Evolutionary conservation across 441 rosid genomes (phyloP).

Genomic region (Breynia disticha): DNA sequence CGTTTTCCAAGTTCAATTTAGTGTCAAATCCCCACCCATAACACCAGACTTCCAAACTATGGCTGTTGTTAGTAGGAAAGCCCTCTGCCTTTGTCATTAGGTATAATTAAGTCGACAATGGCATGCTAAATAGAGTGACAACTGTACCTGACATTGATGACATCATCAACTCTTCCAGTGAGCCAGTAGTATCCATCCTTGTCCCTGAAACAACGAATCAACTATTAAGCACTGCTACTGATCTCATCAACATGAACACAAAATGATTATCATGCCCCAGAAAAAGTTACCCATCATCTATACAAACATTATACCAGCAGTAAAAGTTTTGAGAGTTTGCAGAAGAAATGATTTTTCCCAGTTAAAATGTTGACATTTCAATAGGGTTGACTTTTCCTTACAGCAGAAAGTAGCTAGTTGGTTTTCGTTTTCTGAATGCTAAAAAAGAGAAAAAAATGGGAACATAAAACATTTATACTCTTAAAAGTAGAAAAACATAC

Average conservation of each 20-base stretch:
- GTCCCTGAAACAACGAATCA: constrained; percentile 53
- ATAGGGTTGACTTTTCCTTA: no score
- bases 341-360: no score
- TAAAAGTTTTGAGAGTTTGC: no score
- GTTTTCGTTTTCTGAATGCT: not conserved
- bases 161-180: constrained; percentile 98
- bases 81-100: no score
- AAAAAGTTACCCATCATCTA: no score
- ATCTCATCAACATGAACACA: not conserved
- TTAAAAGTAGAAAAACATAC: constrained; percentile 23
- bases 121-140: constrained; percentile 1
- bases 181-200: constrained; percentile 98
- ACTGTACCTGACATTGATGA: constrained; percentile 85
- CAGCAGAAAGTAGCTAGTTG: not conserved
- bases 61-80: no score
- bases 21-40: not conserved
- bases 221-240: constrained; percentile 5
- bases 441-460: constrained; percentile 4
- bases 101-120: no score
- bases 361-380: no score
- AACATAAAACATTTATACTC: no score
- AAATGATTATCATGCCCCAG: no score
- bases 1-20: not conserved
- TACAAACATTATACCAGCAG: no score
- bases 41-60: no score